Percentiles rank a stretch among this genome's conserved stretches.
Conservation (phyloP, 768 basidiomycete genomes). For the Antrodiella citrinella region DNA sequence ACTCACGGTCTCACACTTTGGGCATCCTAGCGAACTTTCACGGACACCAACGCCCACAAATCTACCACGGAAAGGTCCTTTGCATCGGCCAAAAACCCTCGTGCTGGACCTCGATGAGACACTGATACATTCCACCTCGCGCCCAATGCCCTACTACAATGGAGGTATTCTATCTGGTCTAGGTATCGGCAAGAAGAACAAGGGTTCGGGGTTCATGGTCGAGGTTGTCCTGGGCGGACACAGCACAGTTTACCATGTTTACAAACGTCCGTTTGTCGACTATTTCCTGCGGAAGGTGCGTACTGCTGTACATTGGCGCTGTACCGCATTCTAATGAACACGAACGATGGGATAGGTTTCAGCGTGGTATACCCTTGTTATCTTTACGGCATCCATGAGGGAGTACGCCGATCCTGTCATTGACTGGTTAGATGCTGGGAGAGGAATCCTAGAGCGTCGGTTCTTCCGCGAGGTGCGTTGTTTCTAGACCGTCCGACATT, state of each 20-base stretch:
- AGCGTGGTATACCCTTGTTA: constrained; percentile 96
- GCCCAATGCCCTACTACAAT: constrained; percentile 44
- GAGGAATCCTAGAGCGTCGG: constrained; percentile 81
- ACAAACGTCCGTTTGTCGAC: constrained; percentile 96
- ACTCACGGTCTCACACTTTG: constrained; percentile 1
- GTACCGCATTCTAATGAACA: too few species aligned
- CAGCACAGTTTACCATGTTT: constrained; percentile 93
- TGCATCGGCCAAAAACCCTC: constrained; percentile 85
- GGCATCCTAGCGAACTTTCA: constrained; percentile 18
- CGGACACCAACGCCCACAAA: constrained; percentile 45
- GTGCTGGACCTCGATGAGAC: constrained; percentile 98
- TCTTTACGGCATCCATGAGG: constrained; percentile 98
- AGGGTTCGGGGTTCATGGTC: constrained; percentile 76
- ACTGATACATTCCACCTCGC: constrained; percentile 92
- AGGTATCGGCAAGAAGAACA: constrained; percentile 44
- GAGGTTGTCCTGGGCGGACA: constrained; percentile 87
- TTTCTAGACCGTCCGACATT: constrained; percentile 1
- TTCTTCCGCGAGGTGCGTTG: constrained; percentile 89
- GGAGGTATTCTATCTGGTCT: constrained; percentile 50
- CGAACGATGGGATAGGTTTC: too few species aligned
- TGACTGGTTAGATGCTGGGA: constrained; percentile 95
- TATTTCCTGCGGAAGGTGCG: constrained; percentile 83
- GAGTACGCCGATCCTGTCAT: constrained; percentile 99
- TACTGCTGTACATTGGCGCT: too few species aligned
- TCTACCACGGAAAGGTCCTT: constrained; percentile 48